Evolutionary conservation across 306 rosid genomes (phyloP).

Genomic region (Prunus padus): DNA sequence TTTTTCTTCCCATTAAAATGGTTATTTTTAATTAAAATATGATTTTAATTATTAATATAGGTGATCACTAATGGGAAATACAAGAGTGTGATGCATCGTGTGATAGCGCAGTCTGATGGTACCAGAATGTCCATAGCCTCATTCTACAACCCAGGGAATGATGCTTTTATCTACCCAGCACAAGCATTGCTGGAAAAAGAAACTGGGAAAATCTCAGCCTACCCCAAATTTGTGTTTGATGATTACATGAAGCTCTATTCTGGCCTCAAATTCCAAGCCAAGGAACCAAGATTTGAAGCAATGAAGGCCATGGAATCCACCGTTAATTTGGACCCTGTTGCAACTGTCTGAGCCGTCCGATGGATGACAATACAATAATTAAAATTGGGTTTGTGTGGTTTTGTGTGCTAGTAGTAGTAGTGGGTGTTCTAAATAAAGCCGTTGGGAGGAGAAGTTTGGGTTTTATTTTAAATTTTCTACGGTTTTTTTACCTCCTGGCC

Average conservation of each 20-base stretch:
- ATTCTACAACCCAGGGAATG: conserved; percentile 88
- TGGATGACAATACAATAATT: neutral
- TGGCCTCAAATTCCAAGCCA: conserved; percentile 86
- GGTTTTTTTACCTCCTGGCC: neutral
- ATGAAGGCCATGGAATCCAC: conserved; percentile 65
- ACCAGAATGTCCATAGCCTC: conserved; percentile 93
- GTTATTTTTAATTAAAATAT: neutral
- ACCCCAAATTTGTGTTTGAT: conserved; percentile 89
- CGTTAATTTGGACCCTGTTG: conserved; percentile 44
- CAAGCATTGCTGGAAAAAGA: conserved; percentile 58
- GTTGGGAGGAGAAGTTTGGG: neutral
- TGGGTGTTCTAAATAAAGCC: neutral
- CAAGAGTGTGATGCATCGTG: conserved; percentile 86
- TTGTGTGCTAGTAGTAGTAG: neutral
- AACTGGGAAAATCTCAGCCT: conserved; percentile 40
- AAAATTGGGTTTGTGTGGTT: neutral
- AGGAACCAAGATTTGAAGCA: conserved; percentile 93
- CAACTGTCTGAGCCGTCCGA: conserved; percentile 45
- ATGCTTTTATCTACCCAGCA: conserved; percentile 85
- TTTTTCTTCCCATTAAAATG: neutral
- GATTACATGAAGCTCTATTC: conserved; percentile 95
- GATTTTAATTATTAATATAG: conserved; percentile 21
- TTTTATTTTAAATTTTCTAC: neutral
- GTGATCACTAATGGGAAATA: conserved; percentile 91
- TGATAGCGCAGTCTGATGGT: conserved; percentile 68